Base-by-base conservation (phyloP, 495 filamentous ascomycete genomes). In the Cercophora samala region DNA sequence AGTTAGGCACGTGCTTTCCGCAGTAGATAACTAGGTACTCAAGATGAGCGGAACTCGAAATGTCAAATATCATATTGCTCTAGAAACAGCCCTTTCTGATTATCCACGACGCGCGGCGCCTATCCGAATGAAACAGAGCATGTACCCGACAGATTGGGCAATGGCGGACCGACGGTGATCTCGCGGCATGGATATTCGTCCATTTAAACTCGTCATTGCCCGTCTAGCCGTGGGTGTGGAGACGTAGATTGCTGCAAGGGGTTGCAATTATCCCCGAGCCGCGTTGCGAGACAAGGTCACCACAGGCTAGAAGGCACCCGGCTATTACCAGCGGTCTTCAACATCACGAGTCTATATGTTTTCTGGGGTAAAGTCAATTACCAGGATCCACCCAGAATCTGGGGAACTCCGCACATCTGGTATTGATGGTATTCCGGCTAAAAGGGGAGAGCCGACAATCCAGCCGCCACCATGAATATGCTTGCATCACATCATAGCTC, bases 71-170 rank as follows among this genome's bases (percentile, higher is more conserved):
- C n/a, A n/a, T n/a, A n/a, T n/a, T n/a, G n/a, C n/a, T n/a, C n/a
- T n/a, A 32, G 29, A 3, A 32, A 32, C 3, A 32, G 29, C 8
- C 37, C 37, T 9, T 13, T 46, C 9, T 11, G 15, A 13, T 25
- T 18, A 29, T 26, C 23, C 17, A 25, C 58, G 5, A 60, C 58
- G 24, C 58, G 58, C 22, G 17, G 26, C 24, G 17, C 6, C 17
- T 21, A 60, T 60, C 56, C 56, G 56, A 19, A 19, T 24, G 56
- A 24, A 61, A 13, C 46, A 23, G 22, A 8, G 15, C 15, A 46
- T 13, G 37, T 46, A 62, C 65, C 65, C 65, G 53, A 66, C 65
- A 66, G 65, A 66, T 66, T 66, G 65, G 65, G 65, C 46, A 66
- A 66, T 66, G 65, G 46, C 60, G 60, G 29, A 62, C 29, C 60